Evolutionary conservation across 306 rosid species (phyloP).

Genomic region (Prunus kanzakura): DNA sequence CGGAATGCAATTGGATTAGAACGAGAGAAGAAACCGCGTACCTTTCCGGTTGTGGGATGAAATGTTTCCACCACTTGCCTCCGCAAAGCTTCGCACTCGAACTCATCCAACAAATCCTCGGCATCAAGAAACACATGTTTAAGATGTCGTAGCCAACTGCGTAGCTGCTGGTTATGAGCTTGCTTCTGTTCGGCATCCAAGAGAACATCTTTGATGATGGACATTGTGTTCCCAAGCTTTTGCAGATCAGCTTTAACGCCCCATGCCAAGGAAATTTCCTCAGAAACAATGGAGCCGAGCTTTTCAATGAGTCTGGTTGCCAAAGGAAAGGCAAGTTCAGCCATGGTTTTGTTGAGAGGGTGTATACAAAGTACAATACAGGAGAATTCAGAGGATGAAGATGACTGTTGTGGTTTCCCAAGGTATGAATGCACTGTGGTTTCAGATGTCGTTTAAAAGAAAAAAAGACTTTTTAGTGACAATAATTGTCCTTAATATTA

Average conservation of each 20-base stretch:
- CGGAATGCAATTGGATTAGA: slow-evolving; percentile 13
- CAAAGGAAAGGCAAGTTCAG: too few relatives aligned
- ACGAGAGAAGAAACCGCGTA: slow-evolving; percentile 15
- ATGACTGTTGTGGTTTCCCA: too few relatives aligned
- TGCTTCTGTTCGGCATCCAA: slow-evolving; percentile 33
- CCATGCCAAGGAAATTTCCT: too few relatives aligned
- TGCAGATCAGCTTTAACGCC: too few relatives aligned
- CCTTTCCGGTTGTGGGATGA: not conserved
- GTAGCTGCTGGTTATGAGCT: not conserved
- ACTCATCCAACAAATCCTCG: slow-evolving; percentile 22
- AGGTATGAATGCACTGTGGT: too few relatives aligned
- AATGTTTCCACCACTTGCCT: not conserved
- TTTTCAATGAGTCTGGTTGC: too few relatives aligned
- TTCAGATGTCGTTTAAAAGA: too few relatives aligned
- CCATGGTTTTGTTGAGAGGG: too few relatives aligned
- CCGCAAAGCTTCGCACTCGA: slow-evolving; percentile 21
- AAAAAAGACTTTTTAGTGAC: too few relatives aligned
- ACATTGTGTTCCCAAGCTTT: too few relatives aligned
- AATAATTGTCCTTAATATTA: too few relatives aligned
- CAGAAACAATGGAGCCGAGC: too few relatives aligned
- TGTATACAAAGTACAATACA: not conserved
- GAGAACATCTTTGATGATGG: slow-evolving; percentile 9
- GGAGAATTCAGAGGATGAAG: not conserved
- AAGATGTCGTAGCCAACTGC: slow-evolving; percentile 19
- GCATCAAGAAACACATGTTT: not conserved